These are phyloP conservation scores for Coelastrella sp. DNA, from an alignment of 139 green algal species.

Conservation along the genomic window DNA sequence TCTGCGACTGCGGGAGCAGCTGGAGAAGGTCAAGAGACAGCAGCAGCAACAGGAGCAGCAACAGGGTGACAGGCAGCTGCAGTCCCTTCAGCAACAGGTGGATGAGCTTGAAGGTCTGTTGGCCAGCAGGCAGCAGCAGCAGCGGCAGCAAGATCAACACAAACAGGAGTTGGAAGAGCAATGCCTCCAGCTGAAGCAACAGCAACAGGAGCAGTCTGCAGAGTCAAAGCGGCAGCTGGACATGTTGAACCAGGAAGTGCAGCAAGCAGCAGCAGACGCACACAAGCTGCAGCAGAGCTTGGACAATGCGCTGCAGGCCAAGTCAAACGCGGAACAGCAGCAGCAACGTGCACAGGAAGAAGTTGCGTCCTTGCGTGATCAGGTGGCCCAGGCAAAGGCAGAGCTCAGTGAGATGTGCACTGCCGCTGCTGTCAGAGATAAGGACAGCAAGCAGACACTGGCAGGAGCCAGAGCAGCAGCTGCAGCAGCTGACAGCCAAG, in stretches of 20 bases:
- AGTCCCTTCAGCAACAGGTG: slow-evolving; percentile 24
- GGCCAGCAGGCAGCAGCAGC: neutral
- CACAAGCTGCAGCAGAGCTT: neutral
- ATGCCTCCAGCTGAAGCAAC: neutral
- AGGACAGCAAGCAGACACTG: neutral
- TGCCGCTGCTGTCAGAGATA: neutral
- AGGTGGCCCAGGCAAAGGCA: neutral
- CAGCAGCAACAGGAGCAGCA: slow-evolving; percentile 41
- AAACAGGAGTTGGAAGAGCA: neutral
- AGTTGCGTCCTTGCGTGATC: neutral
- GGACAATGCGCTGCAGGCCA: neutral
- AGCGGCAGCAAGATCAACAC: neutral
- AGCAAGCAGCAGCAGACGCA: neutral
- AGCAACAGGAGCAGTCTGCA: neutral
- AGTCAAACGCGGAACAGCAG: neutral
- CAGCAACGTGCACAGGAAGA: no score
- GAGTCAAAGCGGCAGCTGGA: neutral
- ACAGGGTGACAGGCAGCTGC: slow-evolving; percentile 25
- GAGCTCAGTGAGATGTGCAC: neutral
- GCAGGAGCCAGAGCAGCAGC: neutral
- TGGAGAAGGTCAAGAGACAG: slow-evolving; percentile 23
- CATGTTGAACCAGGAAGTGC: neutral
- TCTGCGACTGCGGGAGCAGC: neutral
- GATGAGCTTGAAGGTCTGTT: neutral
- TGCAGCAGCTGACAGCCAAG: neutral